Conservation (phyloP, 768 basidiomycete genomes). For the Panaeolus papilionaceus region DNA sequence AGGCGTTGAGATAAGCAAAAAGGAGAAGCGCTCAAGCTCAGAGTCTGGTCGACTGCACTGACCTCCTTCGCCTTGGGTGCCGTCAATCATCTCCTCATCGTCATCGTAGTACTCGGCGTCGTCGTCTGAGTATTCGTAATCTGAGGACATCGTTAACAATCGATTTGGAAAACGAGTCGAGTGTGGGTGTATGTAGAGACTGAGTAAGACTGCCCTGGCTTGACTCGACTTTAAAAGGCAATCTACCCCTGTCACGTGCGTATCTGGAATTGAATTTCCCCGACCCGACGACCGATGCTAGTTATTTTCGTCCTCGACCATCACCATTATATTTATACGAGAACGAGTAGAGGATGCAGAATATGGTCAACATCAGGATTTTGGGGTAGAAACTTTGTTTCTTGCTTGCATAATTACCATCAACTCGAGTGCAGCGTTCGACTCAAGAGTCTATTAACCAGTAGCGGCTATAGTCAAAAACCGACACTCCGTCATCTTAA, state of each 20-base stretch:
- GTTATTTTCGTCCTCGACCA: not conserved
- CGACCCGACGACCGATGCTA: not conserved
- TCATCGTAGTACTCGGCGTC: constrained; percentile 69
- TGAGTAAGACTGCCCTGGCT: constrained; percentile 16
- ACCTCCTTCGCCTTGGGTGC: constrained; percentile 62
- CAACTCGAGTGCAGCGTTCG: too few species aligned
- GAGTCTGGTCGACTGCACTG: constrained; percentile 24
- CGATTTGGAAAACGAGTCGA: constrained; percentile 7
- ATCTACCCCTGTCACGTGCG: constrained; percentile 17
- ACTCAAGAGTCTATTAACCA: too few species aligned
- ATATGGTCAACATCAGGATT: too few species aligned
- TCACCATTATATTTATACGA: not conserved
- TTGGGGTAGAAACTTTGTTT: too few species aligned
- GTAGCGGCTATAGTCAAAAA: not conserved
- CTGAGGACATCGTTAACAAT: constrained; percentile 52
- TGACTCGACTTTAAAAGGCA: constrained; percentile 20
- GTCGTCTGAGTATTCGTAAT: constrained; percentile 75
- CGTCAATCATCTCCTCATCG: constrained; percentile 73
- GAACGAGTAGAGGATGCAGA: not conserved
- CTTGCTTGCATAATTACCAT: too few species aligned
- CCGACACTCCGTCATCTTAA: not conserved
- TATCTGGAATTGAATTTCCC: not conserved
- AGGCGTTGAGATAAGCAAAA: constrained; percentile 10
- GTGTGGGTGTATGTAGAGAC: constrained; percentile 13
- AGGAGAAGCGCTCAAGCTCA: constrained; percentile 7